phyloP scores from a whole-genome alignment of 2,329 filamentous ascomycete species.

The Alternaria dauci region DNA sequence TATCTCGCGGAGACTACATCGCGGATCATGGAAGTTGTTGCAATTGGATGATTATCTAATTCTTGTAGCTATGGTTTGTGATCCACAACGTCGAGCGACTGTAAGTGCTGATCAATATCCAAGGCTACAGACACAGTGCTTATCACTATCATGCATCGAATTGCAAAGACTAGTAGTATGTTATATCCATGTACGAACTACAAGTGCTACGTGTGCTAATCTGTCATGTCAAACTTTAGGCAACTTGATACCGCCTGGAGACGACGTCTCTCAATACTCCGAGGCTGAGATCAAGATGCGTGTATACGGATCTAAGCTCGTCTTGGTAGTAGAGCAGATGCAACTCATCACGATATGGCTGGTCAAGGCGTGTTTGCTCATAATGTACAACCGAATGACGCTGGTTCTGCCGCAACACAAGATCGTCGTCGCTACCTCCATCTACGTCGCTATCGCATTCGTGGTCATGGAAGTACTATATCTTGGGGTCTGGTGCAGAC shows the following conservation, averaged over 20 bases:
- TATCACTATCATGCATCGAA: conserved; percentile 44
- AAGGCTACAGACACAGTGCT: conserved; percentile 47
- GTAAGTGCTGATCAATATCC: conserved; percentile 10
- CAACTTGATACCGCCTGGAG: conserved; percentile 48
- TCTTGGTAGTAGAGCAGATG: conserved; percentile 63
- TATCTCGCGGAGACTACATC: conserved; percentile 41
- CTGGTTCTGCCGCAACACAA: conserved; percentile 39
- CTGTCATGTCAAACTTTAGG: not conserved
- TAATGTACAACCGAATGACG: conserved; percentile 63
- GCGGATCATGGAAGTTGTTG: conserved; percentile 43
- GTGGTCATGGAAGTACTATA: conserved; percentile 59
- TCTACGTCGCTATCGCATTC: conserved; percentile 58
- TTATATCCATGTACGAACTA: not conserved
- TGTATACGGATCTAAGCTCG: conserved; percentile 63
- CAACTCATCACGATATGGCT: conserved; percentile 62
- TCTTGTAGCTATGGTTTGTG: conserved; percentile 44
- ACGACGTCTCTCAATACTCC: conserved; percentile 42
- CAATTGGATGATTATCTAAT: conserved; percentile 50
- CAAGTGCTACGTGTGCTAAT: not conserved
- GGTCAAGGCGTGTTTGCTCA: conserved; percentile 62
- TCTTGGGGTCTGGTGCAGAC: conserved; percentile 64
- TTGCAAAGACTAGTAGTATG: conserved; percentile 40
- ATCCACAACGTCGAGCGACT: not conserved
- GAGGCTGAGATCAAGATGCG: conserved; percentile 53
- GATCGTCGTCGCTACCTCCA: conserved; percentile 54